Evolutionary conservation across 164 flowering plant species (phyloP).

Genomic region (Dillenia turbinata): DNA sequence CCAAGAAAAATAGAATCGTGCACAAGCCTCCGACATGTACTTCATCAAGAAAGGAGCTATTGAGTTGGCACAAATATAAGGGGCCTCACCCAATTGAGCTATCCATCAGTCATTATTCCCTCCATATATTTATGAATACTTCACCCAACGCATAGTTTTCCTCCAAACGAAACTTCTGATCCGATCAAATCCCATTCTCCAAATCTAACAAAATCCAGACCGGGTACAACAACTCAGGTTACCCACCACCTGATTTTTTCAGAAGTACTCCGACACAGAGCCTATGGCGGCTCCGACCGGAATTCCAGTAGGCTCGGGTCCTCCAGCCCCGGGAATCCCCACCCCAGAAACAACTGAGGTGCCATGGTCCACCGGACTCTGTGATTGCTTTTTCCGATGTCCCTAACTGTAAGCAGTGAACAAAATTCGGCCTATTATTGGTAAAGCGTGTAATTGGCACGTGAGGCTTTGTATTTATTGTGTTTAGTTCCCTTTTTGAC

Average conservation of each 20-base stretch:
- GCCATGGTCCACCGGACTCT: constrained; percentile 11
- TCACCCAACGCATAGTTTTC: no score
- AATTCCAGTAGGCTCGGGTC: constrained; percentile 1
- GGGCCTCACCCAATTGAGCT: no score
- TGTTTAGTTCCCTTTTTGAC: not conserved
- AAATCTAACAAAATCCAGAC: no score
- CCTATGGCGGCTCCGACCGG: not conserved
- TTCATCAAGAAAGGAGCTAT: no score
- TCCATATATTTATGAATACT: not conserved
- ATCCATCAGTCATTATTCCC: not conserved
- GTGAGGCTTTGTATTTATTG: not conserved
- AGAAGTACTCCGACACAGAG: no score
- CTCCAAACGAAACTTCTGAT: no score
- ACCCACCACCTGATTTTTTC: no score
- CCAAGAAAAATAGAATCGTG: no score
- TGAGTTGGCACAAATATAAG: no score
- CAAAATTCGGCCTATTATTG: not conserved
- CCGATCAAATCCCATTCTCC: no score
- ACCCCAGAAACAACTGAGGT: not conserved
- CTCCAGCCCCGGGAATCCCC: not conserved
- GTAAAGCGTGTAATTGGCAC: not conserved
- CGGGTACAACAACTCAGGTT: no score
- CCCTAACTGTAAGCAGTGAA: not conserved
- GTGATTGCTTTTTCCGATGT: constrained; percentile 3
- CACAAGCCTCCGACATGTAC: no score